Conservation (phyloP, 2,329 filamentous ascomycete genomes). For the Diaporthe sp. region DNA sequence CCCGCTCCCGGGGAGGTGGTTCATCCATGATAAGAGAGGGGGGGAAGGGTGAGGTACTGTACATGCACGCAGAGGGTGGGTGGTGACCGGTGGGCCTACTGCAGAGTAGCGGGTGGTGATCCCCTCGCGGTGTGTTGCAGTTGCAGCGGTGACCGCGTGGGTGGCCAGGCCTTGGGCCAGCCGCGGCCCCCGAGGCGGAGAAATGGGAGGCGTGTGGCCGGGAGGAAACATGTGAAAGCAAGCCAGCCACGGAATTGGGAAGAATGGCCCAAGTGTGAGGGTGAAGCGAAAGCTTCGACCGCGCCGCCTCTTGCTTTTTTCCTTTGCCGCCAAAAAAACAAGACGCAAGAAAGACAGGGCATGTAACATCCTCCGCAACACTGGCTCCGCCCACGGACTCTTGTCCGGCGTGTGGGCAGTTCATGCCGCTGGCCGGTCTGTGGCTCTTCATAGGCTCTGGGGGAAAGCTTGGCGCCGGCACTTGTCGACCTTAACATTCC, state of each 20-base stretch:
- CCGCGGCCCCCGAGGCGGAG: slow-evolving; percentile 31
- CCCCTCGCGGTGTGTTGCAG: slow-evolving; percentile 21
- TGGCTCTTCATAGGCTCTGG: neutral
- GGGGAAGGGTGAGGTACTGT: neutral
- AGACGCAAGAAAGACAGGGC: neutral
- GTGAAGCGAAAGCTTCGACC: neutral
- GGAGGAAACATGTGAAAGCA: slow-evolving; percentile 19
- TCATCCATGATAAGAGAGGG: neutral
- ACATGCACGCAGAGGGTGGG: neutral
- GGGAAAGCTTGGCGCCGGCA: slow-evolving; percentile 27
- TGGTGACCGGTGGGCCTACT: neutral
- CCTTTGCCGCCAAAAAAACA: neutral
- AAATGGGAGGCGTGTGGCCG: neutral
- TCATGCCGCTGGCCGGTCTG: slow-evolving; percentile 16
- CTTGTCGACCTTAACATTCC: neutral
- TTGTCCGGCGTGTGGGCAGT: neutral
- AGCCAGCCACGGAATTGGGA: slow-evolving; percentile 6
- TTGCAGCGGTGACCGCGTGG: slow-evolving; percentile 6
- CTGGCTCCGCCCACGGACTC: slow-evolving; percentile 15
- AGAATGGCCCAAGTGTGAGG: neutral
- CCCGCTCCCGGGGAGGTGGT: slow-evolving; percentile 21
- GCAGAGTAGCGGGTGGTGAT: neutral
- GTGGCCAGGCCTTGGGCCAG: neutral
- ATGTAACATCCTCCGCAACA: neutral
- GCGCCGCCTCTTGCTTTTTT: neutral